Evolutionary conservation across 2,329 filamentous ascomycete species (phyloP).

Genomic region (Fusarium phyllophilum): DNA sequence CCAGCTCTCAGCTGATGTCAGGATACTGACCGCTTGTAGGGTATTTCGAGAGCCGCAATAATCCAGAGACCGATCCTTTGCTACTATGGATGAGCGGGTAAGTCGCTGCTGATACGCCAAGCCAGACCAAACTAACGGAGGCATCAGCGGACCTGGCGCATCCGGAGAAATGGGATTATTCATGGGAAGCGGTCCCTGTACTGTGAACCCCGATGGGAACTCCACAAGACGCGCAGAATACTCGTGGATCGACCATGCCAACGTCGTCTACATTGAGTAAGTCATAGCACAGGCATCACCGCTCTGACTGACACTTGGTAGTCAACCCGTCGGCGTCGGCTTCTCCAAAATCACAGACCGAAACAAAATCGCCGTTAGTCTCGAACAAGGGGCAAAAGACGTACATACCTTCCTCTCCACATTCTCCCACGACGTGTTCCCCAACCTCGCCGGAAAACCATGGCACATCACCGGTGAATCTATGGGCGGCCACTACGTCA

Average conservation of each 20-base stretch:
- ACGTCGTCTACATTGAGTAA: slow-evolving; percentile 29
- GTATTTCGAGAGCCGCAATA: slow-evolving; percentile 30
- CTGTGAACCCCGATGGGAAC: slow-evolving; percentile 22
- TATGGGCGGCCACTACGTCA: slow-evolving; percentile 35
- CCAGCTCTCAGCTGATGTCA: not conserved
- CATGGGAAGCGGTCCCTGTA: slow-evolving; percentile 30
- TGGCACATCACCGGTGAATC: slow-evolving; percentile 36
- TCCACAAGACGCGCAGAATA: slow-evolving; percentile 22
- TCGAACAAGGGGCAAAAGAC: slow-evolving; percentile 21
- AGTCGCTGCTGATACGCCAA: not conserved
- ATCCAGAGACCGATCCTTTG: slow-evolving; percentile 24
- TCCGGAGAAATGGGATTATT: slow-evolving; percentile 30
- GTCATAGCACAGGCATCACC: accelerated
- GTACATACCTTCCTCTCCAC: slow-evolving; percentile 18
- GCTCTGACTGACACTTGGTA: not conserved
- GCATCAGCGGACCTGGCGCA: slow-evolving; percentile 8
- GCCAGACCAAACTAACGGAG: not conserved
- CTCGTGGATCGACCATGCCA: slow-evolving; percentile 29
- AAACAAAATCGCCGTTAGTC: slow-evolving; percentile 15
- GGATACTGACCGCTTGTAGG: not conserved
- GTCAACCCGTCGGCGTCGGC: slow-evolving; percentile 30
- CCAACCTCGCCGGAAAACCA: slow-evolving; percentile 8
- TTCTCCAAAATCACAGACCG: slow-evolving; percentile 33
- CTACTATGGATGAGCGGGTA: slow-evolving; percentile 36
- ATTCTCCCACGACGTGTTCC: slow-evolving; percentile 19